Percentiles rank a stretch among this genome's conserved stretches.
Conservation (phyloP, 108 stramenopile genomes). For the Pseudonitzschia delicatissima region DNA sequence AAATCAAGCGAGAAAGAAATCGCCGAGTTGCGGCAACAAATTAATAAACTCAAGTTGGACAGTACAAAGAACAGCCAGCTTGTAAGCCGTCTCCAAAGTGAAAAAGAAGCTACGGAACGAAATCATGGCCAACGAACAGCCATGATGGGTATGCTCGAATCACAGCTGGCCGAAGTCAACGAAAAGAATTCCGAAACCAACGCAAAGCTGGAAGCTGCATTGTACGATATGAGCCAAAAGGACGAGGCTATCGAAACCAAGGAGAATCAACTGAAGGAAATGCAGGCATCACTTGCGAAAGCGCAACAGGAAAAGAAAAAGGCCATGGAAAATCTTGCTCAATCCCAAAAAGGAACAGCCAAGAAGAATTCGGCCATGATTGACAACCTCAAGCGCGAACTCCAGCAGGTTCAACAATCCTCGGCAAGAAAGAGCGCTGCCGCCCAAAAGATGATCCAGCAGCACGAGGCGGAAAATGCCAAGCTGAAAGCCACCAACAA, state of each 20-base stretch:
- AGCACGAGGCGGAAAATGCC: constrained; percentile 73
- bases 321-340: constrained; percentile 49
- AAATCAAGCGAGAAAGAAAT: constrained; percentile 64
- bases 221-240: constrained; percentile 73
- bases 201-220: constrained; percentile 73
- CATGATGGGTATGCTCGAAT: constrained; percentile 85
- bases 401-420: constrained; percentile 72
- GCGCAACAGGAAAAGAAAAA: constrained; percentile 45
- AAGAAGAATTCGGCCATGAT: constrained; percentile 56
- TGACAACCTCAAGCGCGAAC: constrained; percentile 67
- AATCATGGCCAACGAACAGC: constrained; percentile 89
- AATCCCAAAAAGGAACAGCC: constrained; percentile 49
- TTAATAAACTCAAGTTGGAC: constrained; percentile 76
- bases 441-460: constrained; percentile 79
- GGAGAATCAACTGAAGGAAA: constrained; percentile 47
- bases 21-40: constrained; percentile 56
- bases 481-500: constrained; percentile 68
- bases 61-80: constrained; percentile 69
- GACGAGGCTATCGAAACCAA: constrained; percentile 54
- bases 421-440: constrained; percentile 83
- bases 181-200: constrained; percentile 71
- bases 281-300: constrained; percentile 35
- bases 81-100: constrained; percentile 68
- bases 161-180: constrained; percentile 77
- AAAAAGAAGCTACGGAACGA: constrained; percentile 71